phyloP scores from a whole-genome alignment of 176 grass and related monocot genomes.

The Zoysia pacifica region DNA sequence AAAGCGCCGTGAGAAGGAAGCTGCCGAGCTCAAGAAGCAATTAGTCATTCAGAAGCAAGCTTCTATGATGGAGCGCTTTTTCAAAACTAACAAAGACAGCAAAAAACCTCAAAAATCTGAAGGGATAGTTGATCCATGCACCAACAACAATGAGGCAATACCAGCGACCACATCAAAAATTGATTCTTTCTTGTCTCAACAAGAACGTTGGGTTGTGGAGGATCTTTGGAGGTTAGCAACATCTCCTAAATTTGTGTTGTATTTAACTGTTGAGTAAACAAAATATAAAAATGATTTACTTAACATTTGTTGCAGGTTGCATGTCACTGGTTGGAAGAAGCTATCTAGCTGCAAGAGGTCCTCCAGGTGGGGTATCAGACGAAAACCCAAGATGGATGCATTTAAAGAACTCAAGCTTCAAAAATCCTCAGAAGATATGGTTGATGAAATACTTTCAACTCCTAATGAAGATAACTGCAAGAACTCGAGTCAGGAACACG shows the following conservation, averaged over 20 bases:
- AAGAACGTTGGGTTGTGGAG: slow-evolving; percentile 49
- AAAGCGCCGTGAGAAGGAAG: slow-evolving; percentile 82
- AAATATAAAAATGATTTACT: not conserved
- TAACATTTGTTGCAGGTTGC: slow-evolving; percentile 51
- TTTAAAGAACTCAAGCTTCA: slow-evolving; percentile 88
- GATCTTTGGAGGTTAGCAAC: slow-evolving; percentile 72
- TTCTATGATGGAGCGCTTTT: slow-evolving; percentile 83
- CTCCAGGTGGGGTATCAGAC: slow-evolving; percentile 73
- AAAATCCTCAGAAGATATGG: slow-evolving; percentile 54
- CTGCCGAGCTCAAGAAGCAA: slow-evolving; percentile 71
- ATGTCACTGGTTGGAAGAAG: slow-evolving; percentile 67
- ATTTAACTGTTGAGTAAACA: not conserved
- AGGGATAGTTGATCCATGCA: slow-evolving; percentile 32
- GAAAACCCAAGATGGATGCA: slow-evolving; percentile 65
- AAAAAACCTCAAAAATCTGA: slow-evolving; percentile 46
- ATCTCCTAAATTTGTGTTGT: slow-evolving; percentile 11
- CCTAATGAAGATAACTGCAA: slow-evolving; percentile 48
- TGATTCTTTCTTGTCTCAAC: slow-evolving; percentile 66
- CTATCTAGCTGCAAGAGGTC: slow-evolving; percentile 56
- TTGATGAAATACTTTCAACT: slow-evolving; percentile 43
- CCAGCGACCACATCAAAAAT: slow-evolving; percentile 69
- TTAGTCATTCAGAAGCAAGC: slow-evolving; percentile 78
- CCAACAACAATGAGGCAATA: slow-evolving; percentile 39
- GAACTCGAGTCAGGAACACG: slow-evolving; percentile 42
- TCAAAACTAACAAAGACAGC: slow-evolving; percentile 71